Evolutionary conservation across 257 asterid genomes (phyloP).

Genomic region (Nicotiana noctiflora): DNA sequence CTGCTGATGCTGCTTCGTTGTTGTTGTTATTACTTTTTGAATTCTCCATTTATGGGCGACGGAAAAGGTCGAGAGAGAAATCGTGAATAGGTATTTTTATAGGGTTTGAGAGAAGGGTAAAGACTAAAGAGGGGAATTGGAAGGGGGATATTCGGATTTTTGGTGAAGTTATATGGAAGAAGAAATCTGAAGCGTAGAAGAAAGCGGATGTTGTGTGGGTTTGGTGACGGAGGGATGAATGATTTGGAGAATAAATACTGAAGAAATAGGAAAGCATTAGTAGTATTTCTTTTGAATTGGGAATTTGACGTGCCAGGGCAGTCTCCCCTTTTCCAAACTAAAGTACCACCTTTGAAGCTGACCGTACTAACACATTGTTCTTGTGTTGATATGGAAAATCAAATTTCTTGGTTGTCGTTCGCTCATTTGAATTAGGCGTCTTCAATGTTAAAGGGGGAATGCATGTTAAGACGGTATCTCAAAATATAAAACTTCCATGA

Average conservation of each 20-base stretch:
- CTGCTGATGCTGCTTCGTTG: neutral
- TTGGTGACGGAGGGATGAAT: neutral
- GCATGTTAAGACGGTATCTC: too few relatives aligned
- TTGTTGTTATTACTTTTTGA: conserved; percentile 5
- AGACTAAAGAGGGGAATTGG: neutral
- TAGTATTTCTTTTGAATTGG: neutral
- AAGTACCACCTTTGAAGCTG: neutral
- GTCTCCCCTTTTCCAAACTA: neutral
- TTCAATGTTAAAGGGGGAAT: too few relatives aligned
- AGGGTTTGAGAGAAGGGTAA: neutral
- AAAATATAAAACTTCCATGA: too few relatives aligned
- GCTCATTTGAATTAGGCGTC: too few relatives aligned
- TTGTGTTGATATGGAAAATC: too few relatives aligned
- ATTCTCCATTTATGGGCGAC: conserved; percentile 19
- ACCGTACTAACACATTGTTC: neutral
- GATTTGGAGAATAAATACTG: neutral
- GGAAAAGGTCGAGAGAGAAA: neutral
- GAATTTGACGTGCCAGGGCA: neutral
- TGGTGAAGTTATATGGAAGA: neutral
- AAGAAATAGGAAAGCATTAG: neutral
- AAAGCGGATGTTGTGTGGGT: conserved; percentile 9
- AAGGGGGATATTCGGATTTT: neutral
- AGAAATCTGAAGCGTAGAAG: conserved; percentile 15
- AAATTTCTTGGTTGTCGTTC: too few relatives aligned
- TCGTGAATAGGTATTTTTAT: neutral